A percentile compares a stretch with the other conserved stretches of the same genome.
phyloP scores from a whole-genome alignment of 441 rosid species.

The Metrosideros polymorpha region DNA sequence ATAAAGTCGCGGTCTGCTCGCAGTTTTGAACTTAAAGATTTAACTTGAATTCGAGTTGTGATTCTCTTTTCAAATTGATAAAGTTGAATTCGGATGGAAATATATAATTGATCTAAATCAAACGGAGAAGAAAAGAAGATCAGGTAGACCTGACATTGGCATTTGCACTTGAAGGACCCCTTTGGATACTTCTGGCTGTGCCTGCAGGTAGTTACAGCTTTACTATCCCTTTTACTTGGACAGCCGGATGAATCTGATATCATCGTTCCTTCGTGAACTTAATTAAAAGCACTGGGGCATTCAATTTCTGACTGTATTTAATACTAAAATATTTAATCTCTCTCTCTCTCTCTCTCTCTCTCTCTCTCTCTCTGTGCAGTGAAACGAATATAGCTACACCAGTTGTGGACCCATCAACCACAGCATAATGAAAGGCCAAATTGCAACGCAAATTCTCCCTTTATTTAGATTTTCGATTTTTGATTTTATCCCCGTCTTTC shows the following conservation, averaged over 20 bases:
- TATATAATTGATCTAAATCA: background rate
- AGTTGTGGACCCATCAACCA: background rate
- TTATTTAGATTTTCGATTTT: background rate
- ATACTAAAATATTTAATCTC: background rate
- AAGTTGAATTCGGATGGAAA: background rate
- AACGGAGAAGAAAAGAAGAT: background rate
- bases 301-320: background rate
- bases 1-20: background rate
- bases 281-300: background rate
- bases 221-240: background rate
- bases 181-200: background rate
- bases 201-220: background rate
- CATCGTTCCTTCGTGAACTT: background rate
- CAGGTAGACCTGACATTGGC: background rate
- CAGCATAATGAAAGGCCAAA: background rate
- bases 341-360: background rate
- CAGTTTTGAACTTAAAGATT: background rate
- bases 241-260: background rate
- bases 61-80: background rate
- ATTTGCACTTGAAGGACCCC: background rate
- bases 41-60: background rate
- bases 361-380: background rate
- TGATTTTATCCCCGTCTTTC: background rate
- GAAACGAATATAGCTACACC: background rate
- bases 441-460: background rate